Evolutionary conservation across 192 early-diverging fungal species (phyloP), one percentile per base, ranked within the genome.

Genomic region (Borealophlyctis nickersoniae): DNA sequence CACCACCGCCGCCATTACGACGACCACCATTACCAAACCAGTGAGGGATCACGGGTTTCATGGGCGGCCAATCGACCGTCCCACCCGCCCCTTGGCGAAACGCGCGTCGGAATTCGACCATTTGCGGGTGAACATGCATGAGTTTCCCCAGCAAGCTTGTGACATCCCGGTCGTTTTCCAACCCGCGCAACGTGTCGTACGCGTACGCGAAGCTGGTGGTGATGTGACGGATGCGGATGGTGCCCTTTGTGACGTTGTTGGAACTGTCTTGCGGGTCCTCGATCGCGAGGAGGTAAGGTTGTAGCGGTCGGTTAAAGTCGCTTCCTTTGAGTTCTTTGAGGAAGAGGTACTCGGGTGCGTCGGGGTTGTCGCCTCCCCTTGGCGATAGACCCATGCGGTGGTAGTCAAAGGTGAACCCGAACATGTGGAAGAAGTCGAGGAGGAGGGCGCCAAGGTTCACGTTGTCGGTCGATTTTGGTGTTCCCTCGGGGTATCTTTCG

Each of bases 351-450:
- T 13, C 39, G 7, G 39, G 39, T 7, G 7, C 19, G 39, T 7
- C 7, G 9, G 7, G 7, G 39, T 45, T 19, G 9, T 7, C 9
- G 9, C 39, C 39, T 7, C 39, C 39, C 39, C 9, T 13, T 13
- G 39, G 9, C 7, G 39, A 45, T 13, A 45, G 39, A 45, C 39
- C 19, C 39, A 45, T 45, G 39, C 19, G 39, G 39, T 13, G 9
- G 39, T 45, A 45, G 39, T 45, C 39, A 19, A 45, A 45, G 39
- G 39, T 13, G 39, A 45, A 45, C 7, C 58, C 33, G 31, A 68
- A 68, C 4, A 55, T 22, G 14, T 32, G 23, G 14, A 60, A 55
- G 23, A 68, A 68, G 54, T 68, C 66, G 13, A 68, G 58, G 16
- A 68, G 51, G n/a, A 61, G 24, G 13, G 39, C 26, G 4, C 66